Evolutionary conservation across 2,329 filamentous ascomycete genomes (phyloP).

Genomic region (Esteya vermicola): DNA sequence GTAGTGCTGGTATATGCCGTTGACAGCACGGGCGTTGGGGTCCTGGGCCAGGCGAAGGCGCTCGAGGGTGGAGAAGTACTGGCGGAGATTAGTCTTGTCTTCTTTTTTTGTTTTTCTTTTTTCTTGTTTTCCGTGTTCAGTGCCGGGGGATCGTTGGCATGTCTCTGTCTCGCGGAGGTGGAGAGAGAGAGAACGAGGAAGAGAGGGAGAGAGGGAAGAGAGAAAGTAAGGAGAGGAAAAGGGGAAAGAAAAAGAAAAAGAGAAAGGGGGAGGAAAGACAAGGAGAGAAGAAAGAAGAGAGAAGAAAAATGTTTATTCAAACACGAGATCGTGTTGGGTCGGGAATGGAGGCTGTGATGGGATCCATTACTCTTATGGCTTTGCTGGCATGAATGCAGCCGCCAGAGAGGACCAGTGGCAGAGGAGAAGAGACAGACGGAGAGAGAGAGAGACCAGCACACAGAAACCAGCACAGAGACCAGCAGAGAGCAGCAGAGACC

Average conservation of each 20-base stretch:
- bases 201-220: background rate
- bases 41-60: conserved; percentile 49
- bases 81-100: conserved; percentile 4
- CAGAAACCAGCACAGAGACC: too few species aligned
- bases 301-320: too few species aligned
- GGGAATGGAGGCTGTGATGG: too few species aligned
- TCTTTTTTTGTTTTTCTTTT: background rate
- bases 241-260: background rate
- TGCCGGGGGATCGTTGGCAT: too few species aligned
- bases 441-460: too few species aligned
- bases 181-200: background rate
- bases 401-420: too few species aligned
- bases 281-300: background rate
- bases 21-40: conserved; percentile 17
- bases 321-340: too few species aligned
- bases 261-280: background rate
- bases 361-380: too few species aligned
- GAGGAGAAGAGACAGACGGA: too few species aligned
- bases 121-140: background rate
- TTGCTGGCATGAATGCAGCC: too few species aligned
- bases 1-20: conserved; percentile 22
- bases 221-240: background rate
- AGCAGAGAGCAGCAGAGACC: too few species aligned
- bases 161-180: too few species aligned
- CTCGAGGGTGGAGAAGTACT: conserved; percentile 65